Conservation (phyloP, 805 yeast species). For the Metschnikowia shivogae region DNA sequence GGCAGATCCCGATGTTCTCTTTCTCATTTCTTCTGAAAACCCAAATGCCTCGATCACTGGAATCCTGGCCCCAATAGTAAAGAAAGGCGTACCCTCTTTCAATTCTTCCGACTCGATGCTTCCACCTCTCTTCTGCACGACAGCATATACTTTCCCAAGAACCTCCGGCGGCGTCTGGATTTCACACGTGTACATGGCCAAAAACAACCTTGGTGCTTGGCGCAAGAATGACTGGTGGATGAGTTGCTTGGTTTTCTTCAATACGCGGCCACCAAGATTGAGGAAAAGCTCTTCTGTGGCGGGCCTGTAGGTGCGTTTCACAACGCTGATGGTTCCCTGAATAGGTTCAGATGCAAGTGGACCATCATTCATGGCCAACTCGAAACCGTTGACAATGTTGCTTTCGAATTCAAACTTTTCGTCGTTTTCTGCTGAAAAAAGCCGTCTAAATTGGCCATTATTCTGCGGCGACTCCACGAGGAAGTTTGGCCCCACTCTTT, state of each 20-base stretch:
- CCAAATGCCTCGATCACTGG: slow-evolving; percentile 98
- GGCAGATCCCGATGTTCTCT: slow-evolving; percentile 94
- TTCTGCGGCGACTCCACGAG: slow-evolving; percentile 50
- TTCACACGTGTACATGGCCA: slow-evolving; percentile 92
- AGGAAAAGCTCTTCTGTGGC: slow-evolving; percentile 32
- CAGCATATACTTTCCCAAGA: slow-evolving; percentile 91
- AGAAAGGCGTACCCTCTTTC: slow-evolving; percentile 98
- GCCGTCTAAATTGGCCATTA: slow-evolving; percentile 25
- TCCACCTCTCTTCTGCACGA: slow-evolving; percentile 86
- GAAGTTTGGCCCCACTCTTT: slow-evolving; percentile 69
- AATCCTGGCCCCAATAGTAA: slow-evolving; percentile 74
- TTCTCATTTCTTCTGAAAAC: slow-evolving; percentile 89
- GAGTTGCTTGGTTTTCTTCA: slow-evolving; percentile 66
- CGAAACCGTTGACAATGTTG: slow-evolving; percentile 77
- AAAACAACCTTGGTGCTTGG: slow-evolving; percentile 85
- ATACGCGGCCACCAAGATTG: slow-evolving; percentile 65
- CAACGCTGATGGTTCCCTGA: slow-evolving; percentile 67
- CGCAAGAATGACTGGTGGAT: slow-evolving; percentile 68
- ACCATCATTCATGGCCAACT: slow-evolving; percentile 76
- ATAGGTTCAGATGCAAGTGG: slow-evolving; percentile 86
- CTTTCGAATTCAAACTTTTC: slow-evolving; percentile 45
- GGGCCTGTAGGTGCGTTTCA: slow-evolving; percentile 24
- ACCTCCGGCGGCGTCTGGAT: slow-evolving; percentile 95
- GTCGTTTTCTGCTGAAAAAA: slow-evolving; percentile 20
- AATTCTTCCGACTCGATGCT: slow-evolving; percentile 83